Evolutionary conservation across 805 yeast species (phyloP).

Genomic region (Barnettozyma wickerhamii): DNA sequence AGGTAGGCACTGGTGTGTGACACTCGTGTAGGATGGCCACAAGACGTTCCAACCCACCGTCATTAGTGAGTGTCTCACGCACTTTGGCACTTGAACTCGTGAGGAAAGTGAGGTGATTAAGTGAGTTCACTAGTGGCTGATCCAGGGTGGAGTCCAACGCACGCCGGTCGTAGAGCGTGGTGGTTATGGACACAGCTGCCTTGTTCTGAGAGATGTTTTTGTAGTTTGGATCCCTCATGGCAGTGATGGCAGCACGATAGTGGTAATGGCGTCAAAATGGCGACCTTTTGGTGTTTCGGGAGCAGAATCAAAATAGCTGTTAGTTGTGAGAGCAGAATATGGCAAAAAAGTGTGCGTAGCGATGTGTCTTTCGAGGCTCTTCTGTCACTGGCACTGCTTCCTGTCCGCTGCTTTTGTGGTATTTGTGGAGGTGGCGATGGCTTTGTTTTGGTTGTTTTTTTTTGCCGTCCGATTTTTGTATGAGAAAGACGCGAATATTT

Average conservation of each 20-base stretch:
- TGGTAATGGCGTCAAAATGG: neutral
- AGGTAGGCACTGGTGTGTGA: conserved; percentile 8
- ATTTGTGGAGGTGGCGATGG: too few relatives aligned
- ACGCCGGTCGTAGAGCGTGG: conserved; percentile 85
- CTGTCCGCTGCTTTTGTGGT: too few relatives aligned
- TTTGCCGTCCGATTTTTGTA: too few relatives aligned
- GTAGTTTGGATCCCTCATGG: conserved; percentile 88
- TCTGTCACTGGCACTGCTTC: too few relatives aligned
- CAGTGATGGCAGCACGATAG: neutral
- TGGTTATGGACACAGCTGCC: conserved; percentile 89
- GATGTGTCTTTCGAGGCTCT: too few relatives aligned
- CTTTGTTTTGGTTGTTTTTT: too few relatives aligned
- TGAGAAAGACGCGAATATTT: too few relatives aligned
- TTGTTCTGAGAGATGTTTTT: conserved; percentile 72
- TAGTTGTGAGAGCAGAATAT: too few relatives aligned
- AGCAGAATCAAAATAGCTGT: too few relatives aligned
- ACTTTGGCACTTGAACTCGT: conserved; percentile 85
- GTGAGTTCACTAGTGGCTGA: conserved; percentile 84
- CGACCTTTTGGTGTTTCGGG: neutral
- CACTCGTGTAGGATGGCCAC: conserved; percentile 85
- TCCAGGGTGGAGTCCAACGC: conserved; percentile 90
- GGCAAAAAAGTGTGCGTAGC: too few relatives aligned
- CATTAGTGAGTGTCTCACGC: conserved; percentile 81
- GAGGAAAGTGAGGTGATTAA: conserved; percentile 84
- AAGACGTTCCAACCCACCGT: conserved; percentile 89